Conservation (phyloP, 805 yeast genomes). For the Debaryomyces castellii region DNA sequence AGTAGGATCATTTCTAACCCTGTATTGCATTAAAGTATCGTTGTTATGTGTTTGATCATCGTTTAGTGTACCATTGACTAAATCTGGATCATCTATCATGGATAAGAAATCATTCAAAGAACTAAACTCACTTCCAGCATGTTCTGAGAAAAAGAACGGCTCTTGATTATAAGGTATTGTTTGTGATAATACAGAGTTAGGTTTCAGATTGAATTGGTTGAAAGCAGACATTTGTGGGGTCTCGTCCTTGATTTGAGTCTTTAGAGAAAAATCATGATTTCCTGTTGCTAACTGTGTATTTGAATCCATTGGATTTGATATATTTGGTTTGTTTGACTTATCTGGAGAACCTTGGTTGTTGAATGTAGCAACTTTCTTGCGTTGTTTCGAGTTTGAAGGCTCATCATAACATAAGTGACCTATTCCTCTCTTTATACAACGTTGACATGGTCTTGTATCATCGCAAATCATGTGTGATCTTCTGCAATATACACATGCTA, state of each 20-base stretch:
- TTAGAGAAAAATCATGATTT: not conserved
- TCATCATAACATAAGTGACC: slow-evolving; percentile 86
- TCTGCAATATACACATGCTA: slow-evolving; percentile 88
- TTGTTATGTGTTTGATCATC: slow-evolving; percentile 18
- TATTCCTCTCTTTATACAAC: slow-evolving; percentile 84
- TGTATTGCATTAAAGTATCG: slow-evolving; percentile 23
- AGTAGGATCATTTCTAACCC: slow-evolving; percentile 8
- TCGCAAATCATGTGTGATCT: slow-evolving; percentile 95
- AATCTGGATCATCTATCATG: slow-evolving; percentile 84
- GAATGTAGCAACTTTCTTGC: slow-evolving; percentile 35
- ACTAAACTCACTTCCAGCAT: slow-evolving; percentile 89
- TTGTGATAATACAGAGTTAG: slow-evolving; percentile 35
- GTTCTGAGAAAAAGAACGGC: slow-evolving; percentile 84
- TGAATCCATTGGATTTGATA: slow-evolving; percentile 7
- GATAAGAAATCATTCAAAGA: slow-evolving; percentile 86
- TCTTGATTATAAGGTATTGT: slow-evolving; percentile 53
- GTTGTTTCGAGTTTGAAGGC: slow-evolving; percentile 45
- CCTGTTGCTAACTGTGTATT: slow-evolving; percentile 2
- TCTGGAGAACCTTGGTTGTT: slow-evolving; percentile 3
- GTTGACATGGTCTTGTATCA: slow-evolving; percentile 67
- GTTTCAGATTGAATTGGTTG: slow-evolving; percentile 8
- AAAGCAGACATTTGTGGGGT: slow-evolving; percentile 4
- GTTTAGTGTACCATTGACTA: slow-evolving; percentile 48
- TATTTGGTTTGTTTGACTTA: not conserved
- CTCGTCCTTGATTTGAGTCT: not conserved